Evolutionary conservation across 768 basidiomycete genomes (phyloP).

Genomic region (Lyophyllum atratum): DNA sequence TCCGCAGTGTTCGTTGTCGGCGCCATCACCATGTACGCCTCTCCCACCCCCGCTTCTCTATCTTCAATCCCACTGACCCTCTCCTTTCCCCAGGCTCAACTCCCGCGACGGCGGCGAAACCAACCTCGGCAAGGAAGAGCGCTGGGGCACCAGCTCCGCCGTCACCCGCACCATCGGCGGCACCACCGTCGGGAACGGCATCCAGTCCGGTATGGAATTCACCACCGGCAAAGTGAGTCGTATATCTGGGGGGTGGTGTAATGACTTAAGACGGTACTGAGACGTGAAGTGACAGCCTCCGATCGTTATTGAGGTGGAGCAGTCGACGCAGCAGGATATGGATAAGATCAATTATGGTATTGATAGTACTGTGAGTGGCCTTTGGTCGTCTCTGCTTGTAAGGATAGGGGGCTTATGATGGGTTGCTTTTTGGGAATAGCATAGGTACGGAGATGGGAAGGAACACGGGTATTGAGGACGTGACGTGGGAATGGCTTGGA

Average conservation of each 20-base stretch:
- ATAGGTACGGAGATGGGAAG: no score
- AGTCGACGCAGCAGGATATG: slow-evolving; percentile 2
- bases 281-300: background rate
- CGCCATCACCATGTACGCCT: slow-evolving; percentile 17
- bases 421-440: background rate
- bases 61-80: background rate
- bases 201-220: slow-evolving; percentile 8
- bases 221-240: slow-evolving; percentile 8
- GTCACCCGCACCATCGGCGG: slow-evolving; percentile 14
- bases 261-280: background rate
- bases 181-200: slow-evolving; percentile 1
- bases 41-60: background rate
- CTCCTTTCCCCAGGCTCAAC: background rate
- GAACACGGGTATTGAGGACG: no score
- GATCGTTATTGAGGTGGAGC: slow-evolving; percentile 15
- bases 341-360: slow-evolving; percentile 2
- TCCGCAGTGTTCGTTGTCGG: slow-evolving; percentile 16
- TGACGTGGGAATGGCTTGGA: no score
- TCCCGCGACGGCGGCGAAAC: slow-evolving; percentile 1
- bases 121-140: slow-evolving; percentile 1
- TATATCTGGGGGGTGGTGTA: background rate
- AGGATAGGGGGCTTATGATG: background rate
- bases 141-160: background rate
- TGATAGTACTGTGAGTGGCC: background rate
- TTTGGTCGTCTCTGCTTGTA: background rate